phyloP scores from a whole-genome alignment of 2,329 filamentous ascomycete species.

The Beauveria asiatica region DNA sequence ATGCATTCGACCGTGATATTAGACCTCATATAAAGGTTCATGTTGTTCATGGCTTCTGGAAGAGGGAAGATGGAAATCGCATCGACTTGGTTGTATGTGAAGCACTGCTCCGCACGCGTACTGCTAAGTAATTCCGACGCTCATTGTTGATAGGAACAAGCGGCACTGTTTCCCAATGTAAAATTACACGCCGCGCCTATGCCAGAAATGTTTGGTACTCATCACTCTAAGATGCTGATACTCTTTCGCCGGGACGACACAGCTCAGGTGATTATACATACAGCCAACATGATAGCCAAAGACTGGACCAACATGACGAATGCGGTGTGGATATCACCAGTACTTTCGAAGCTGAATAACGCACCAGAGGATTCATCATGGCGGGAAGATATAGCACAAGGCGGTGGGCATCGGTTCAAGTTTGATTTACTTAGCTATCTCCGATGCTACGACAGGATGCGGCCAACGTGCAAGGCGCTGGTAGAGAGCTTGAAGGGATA shows the following conservation, averaged over 20 bases:
- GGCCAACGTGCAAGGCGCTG: slow-evolving; percentile 45
- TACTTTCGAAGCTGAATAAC: slow-evolving; percentile 44
- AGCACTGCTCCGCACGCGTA: background rate
- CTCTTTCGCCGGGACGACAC: slow-evolving; percentile 67
- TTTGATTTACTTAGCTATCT: slow-evolving; percentile 66
- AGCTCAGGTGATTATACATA: slow-evolving; percentile 76
- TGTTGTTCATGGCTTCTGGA: slow-evolving; percentile 56
- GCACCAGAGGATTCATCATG: slow-evolving; percentile 1
- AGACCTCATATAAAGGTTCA: slow-evolving; percentile 42
- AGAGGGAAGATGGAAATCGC: slow-evolving; percentile 54
- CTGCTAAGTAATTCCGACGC: background rate
- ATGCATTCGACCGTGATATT: slow-evolving; percentile 44
- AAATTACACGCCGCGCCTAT: slow-evolving; percentile 66
- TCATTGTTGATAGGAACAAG: slow-evolving; percentile 42
- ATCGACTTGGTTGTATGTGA: slow-evolving; percentile 44
- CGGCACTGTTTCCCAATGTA: slow-evolving; percentile 56
- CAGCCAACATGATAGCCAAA: slow-evolving; percentile 80
- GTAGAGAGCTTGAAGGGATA: slow-evolving; percentile 48
- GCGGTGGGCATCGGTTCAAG: slow-evolving; percentile 66
- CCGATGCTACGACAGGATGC: slow-evolving; percentile 53
- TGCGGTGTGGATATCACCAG: slow-evolving; percentile 69
- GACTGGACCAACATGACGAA: slow-evolving; percentile 90
- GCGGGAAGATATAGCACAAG: slow-evolving; percentile 27
- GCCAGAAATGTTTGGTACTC: slow-evolving; percentile 78
- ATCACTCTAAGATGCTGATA: slow-evolving; percentile 84